These are phyloP conservation scores for Leucocoprinus sp. DNA, from an alignment of 768 basidiomycete species.

Conservation along the genomic window DNA sequence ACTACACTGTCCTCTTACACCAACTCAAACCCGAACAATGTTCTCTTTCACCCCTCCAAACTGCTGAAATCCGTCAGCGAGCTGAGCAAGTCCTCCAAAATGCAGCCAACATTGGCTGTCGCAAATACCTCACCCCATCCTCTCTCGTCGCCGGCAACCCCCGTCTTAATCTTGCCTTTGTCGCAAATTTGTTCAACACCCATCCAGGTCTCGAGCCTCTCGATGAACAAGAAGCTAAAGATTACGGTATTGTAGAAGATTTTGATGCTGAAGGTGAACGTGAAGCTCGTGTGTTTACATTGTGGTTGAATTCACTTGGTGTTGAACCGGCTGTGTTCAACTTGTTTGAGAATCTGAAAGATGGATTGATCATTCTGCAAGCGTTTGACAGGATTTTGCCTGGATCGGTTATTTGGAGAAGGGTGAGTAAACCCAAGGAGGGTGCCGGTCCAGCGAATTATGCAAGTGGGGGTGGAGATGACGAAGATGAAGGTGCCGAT, in stretches of 20 bases:
- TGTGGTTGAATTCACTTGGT: slow-evolving; percentile 96
- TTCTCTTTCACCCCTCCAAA: slow-evolving; percentile 85
- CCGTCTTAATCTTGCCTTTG: slow-evolving; percentile 95
- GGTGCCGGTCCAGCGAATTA: slow-evolving; percentile 39
- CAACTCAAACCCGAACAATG: slow-evolving; percentile 94
- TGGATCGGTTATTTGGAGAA: slow-evolving; percentile 88
- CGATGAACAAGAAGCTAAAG: slow-evolving; percentile 89
- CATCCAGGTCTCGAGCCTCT: slow-evolving; percentile 91
- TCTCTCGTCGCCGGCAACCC: slow-evolving; percentile 93
- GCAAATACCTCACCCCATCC: slow-evolving; percentile 90
- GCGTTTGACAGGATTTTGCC: slow-evolving; percentile 96
- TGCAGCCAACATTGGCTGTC: slow-evolving; percentile 87
- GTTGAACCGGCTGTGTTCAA: slow-evolving; percentile 97
- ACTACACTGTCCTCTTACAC: slow-evolving; percentile 93
- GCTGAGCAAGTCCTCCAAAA: slow-evolving; percentile 95
- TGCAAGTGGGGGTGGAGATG: slow-evolving; percentile 31
- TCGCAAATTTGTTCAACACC: slow-evolving; percentile 98
- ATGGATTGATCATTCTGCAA: slow-evolving; percentile 86
- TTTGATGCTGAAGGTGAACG: slow-evolving; percentile 99
- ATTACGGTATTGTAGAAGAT: slow-evolving; percentile 85
- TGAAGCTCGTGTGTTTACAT: slow-evolving; percentile 94
- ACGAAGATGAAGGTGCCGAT: slow-evolving; percentile 66
- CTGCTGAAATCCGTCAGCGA: slow-evolving; percentile 68
- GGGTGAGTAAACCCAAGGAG: slow-evolving; percentile 89
- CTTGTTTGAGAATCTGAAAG: slow-evolving; percentile 91